Base-by-base conservation (phyloP, 495 filamentous ascomycete genomes). In the Chlorociboria aeruginascens region DNA sequence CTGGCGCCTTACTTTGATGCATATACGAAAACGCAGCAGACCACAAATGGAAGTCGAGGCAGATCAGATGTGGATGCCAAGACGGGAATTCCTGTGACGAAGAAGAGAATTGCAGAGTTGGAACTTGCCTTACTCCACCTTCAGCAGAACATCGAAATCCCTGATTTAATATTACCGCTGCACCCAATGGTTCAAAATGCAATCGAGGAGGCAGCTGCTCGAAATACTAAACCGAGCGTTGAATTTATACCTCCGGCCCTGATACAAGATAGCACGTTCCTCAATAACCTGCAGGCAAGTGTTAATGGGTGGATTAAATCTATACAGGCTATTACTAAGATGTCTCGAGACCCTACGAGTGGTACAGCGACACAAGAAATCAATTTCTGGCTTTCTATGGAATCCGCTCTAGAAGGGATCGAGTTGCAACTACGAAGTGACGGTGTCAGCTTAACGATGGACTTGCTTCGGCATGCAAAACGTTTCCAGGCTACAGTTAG, bases 231-330 rank as follows among this genome's bases (percentile, higher is more conserved):
- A 53, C 76, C 85, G 12, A 76, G 80, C 0, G 71, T 86, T 14
- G 89, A 95, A 33, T 59, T 86, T 43, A 83, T 98, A 43, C 83
- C 86, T 29, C 51, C 75, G 4, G 62, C 70, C 3, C 69, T 90
- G 17, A 68, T 96, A 17, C 74, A 82, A 35, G 92, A 93, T 64
- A 94, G 84, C 62, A 78, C 78, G 10, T 94, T 97, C 54, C 78
- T 95, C 45, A 99, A 99, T 63, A 89, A 82, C 51, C 71, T 99
- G 28, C 93, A 97, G 60, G 83, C 85, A 45, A 89, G 78, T 11
- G 92, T 95, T 40, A 97, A 95, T 67, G 77, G 80, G 53, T 99
- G 92, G 92, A 96, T 96, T 65, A 88, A 94, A 67, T 94, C 89
- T 8, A 97, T 99, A 50, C 89, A 94, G 64, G 82, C 83, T n/a